Conservation (phyloP, 768 basidiomycete genomes). For the Pleurotus giganteus region DNA sequence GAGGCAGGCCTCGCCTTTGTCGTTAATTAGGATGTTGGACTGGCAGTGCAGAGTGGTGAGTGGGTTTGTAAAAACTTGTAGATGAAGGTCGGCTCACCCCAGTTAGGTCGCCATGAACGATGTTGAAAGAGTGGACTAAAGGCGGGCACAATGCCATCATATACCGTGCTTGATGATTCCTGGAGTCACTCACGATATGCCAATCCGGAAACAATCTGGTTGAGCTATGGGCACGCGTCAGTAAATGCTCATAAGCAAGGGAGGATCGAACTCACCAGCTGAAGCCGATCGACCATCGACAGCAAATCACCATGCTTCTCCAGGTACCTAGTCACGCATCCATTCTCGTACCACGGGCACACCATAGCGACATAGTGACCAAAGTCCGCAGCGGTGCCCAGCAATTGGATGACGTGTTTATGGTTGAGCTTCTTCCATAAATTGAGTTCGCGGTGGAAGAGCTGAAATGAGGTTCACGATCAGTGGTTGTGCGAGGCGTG, state of each 20-base stretch:
- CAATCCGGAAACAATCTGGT: slow-evolving; percentile 37
- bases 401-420: slow-evolving; percentile 35
- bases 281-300: slow-evolving; percentile 30
- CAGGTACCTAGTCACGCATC: slow-evolving; percentile 35
- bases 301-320: slow-evolving; percentile 33
- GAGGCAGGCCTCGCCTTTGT: slow-evolving; percentile 37
- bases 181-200: slow-evolving; percentile 29
- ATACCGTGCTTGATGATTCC: not conserved
- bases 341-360: slow-evolving; percentile 41
- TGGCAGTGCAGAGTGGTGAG: slow-evolving; percentile 13
- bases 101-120: slow-evolving; percentile 43
- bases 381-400: slow-evolving; percentile 34
- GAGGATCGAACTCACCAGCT: slow-evolving; percentile 25
- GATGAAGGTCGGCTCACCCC: slow-evolving; percentile 26
- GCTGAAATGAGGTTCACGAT: slow-evolving; percentile 21
- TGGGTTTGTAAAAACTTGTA: not conserved
- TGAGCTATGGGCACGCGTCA: slow-evolving; percentile 25
- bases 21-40: slow-evolving; percentile 47
- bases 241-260: not conserved
- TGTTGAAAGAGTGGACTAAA: slow-evolving; percentile 34
- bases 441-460: slow-evolving; percentile 32
- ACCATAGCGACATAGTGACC: slow-evolving; percentile 37
- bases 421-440: slow-evolving; percentile 38
- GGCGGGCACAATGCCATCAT: not conserved
- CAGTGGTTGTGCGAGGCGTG: not conserved